These are phyloP conservation scores for Apiotrichum laibachii DNA, from an alignment of 1,284 basidiomycete species.

Conservation along the genomic window DNA sequence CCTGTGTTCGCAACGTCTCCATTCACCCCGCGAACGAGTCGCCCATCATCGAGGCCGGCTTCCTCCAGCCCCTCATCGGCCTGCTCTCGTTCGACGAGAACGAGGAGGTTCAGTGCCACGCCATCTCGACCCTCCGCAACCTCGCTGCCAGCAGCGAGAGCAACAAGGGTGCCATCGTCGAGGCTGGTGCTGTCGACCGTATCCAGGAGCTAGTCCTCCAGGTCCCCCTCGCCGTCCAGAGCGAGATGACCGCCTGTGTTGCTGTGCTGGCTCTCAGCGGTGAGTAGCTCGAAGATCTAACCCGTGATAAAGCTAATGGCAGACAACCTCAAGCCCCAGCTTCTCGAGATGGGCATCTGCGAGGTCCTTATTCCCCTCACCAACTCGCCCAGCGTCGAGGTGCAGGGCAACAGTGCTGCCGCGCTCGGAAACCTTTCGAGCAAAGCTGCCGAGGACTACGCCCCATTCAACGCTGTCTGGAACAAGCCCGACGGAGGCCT, in stretches of 20 bases:
- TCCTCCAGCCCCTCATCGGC: conserved; percentile 93
- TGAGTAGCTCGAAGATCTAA: conserved; percentile 44
- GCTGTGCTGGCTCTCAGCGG: conserved; percentile 90
- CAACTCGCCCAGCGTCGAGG: conserved; percentile 92
- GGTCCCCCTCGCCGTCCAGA: conserved; percentile 95
- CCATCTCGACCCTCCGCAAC: conserved; percentile 97
- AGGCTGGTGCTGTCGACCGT: conserved; percentile 95
- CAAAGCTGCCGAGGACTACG: conserved; percentile 91
- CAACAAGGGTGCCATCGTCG: conserved; percentile 97
- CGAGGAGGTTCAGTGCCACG: conserved; percentile 99
- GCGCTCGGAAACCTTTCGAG: conserved; percentile 96
- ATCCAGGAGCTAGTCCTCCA: conserved; percentile 96
- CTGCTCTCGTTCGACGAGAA: conserved; percentile 97
- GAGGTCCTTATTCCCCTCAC: conserved; percentile 97
- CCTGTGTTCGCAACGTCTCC: conserved; percentile 98
- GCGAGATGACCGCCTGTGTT: conserved; percentile 99
- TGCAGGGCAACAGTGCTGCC: conserved; percentile 97
- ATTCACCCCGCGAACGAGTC: conserved; percentile 99
- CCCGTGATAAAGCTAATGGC: background rate
- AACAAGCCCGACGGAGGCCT: conserved; percentile 95
- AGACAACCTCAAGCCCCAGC: conserved; percentile 92
- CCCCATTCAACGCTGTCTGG: conserved; percentile 97
- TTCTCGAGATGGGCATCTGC: conserved; percentile 97
- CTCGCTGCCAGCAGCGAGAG: conserved; percentile 95
- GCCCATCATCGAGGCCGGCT: conserved; percentile 98